Percentiles rank a stretch among this genome's conserved stretches.
phyloP scores from a whole-genome alignment of 2,329 filamentous ascomycete species.

The Diplodia intermedia region DNA sequence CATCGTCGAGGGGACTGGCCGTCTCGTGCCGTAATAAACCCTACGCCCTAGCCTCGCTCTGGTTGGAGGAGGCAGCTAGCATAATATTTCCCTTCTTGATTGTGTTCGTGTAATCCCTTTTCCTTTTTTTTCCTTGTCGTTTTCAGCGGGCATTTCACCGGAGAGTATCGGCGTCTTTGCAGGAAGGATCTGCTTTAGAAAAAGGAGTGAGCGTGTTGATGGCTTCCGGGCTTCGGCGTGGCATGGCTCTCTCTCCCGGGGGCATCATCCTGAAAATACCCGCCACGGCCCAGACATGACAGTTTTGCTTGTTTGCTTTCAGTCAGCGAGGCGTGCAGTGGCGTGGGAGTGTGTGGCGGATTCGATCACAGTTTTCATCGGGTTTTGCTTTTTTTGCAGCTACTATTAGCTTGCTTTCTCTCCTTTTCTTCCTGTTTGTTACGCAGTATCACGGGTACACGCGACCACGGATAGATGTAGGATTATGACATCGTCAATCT shows the following conservation, averaged over 20 bases:
- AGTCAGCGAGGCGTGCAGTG: slow-evolving; percentile 17
- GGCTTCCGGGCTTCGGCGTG: slow-evolving; percentile 10
- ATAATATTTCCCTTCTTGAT: slow-evolving; percentile 17
- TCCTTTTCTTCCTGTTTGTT: neutral
- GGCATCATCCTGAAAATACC: slow-evolving; percentile 14
- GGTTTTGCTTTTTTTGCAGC: neutral
- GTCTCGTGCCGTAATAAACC: slow-evolving; percentile 16
- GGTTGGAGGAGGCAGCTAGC: neutral
- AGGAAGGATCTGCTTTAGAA: slow-evolving; percentile 21
- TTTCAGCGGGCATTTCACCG: slow-evolving; percentile 27
- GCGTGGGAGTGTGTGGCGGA: slow-evolving; percentile 12
- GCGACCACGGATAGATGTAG: slow-evolving; percentile 28
- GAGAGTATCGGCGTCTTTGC: slow-evolving; percentile 25
- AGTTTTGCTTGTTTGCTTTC: slow-evolving; percentile 12
- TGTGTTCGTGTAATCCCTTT: slow-evolving; percentile 17
- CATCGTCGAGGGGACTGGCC: slow-evolving; percentile 28
- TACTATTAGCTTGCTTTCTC: neutral
- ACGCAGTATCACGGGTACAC: slow-evolving; percentile 15
- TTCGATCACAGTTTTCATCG: neutral
- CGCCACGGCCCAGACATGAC: slow-evolving; percentile 22
- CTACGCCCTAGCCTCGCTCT: neutral
- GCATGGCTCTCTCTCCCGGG: slow-evolving; percentile 17
- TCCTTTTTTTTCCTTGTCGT: slow-evolving; percentile 7
- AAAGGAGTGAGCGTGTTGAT: slow-evolving; percentile 9
- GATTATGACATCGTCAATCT: slow-evolving; percentile 24